These are phyloP conservation scores for Neopestalotiopsis sp. DNA, from an alignment of 2,329 filamentous ascomycete species.

Conservation along the genomic window DNA sequence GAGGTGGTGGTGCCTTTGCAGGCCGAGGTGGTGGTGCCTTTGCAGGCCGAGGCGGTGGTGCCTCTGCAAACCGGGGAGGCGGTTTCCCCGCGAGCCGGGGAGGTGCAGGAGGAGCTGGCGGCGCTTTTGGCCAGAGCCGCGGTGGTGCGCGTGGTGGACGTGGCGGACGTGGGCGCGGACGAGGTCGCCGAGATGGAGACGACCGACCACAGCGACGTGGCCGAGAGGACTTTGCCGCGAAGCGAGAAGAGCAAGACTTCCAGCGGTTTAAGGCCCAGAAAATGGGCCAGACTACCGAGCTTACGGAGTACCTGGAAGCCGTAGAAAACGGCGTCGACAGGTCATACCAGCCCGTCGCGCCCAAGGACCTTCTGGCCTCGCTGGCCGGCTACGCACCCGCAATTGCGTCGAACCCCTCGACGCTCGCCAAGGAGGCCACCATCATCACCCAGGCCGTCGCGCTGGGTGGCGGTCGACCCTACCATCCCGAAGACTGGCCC, in stretches of 20 bases:
- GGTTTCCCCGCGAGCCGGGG: constrained; percentile 12
- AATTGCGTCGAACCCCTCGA: constrained; percentile 35
- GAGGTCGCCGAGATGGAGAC: constrained; percentile 17
- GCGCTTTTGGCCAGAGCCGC: constrained; percentile 1
- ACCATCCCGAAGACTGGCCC: constrained; percentile 29
- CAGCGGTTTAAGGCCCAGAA: constrained; percentile 21
- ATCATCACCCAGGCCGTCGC: constrained; percentile 44
- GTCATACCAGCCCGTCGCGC: constrained; percentile 38
- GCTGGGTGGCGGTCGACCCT: constrained; percentile 42
- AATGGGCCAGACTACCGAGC: constrained; percentile 22
- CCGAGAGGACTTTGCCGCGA: constrained; percentile 2
- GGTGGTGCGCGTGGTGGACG: neutral
- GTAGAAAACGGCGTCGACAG: constrained; percentile 35
- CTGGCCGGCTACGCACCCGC: constrained; percentile 44
- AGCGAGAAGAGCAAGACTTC: constrained; percentile 14
- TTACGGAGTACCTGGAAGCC: constrained; percentile 31
- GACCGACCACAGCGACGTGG: constrained; percentile 12
- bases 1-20: constrained; percentile 12
- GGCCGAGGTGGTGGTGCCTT: constrained; percentile 10
- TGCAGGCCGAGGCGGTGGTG: constrained; percentile 13
- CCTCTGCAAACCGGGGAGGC: constrained; percentile 13
- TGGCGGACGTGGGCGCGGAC: constrained; percentile 9
- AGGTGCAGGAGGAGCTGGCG: constrained; percentile 16
- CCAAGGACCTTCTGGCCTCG: constrained; percentile 31
- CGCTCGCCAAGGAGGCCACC: constrained; percentile 37